These are phyloP conservation scores for Colletotrichum nymphaeae DNA, from an alignment of 2,329 filamentous ascomycete species.

Conservation along the genomic window DNA sequence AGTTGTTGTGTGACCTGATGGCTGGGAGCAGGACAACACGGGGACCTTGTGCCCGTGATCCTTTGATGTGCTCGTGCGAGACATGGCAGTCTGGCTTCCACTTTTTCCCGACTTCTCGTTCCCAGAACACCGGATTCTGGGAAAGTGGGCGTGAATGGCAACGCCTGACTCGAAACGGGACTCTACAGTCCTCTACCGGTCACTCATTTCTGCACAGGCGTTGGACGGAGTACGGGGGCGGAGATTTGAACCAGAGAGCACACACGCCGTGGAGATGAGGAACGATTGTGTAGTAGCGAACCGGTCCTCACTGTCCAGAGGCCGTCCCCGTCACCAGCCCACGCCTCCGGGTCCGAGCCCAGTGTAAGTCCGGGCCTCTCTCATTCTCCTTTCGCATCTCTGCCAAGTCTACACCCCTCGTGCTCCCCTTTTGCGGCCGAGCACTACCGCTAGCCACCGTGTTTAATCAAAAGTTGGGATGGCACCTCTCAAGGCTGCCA, in stretches of 20 bases:
- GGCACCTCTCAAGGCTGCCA: slow-evolving; percentile 32
- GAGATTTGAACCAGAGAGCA: neutral
- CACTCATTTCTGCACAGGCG: neutral
- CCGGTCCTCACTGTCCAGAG: neutral
- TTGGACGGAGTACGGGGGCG: slow-evolving; percentile 4
- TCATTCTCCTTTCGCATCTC: neutral
- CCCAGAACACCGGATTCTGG: slow-evolving; percentile 13
- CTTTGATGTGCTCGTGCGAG: slow-evolving; percentile 6
- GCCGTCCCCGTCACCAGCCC: slow-evolving; percentile 24
- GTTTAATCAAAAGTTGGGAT: slow-evolving; percentile 24
- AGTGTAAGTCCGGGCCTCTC: neutral
- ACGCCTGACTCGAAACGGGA: slow-evolving; percentile 7
- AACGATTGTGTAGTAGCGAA: neutral
- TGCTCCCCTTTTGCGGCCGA: neutral
- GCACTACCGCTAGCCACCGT: neutral
- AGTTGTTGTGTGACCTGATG: neutral
- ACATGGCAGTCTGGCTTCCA: neutral
- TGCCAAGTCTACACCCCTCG: neutral
- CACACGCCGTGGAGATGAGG: slow-evolving; percentile 11
- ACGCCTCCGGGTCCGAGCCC: slow-evolving; percentile 14
- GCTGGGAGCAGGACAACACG: slow-evolving; percentile 12
- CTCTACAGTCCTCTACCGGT: neutral
- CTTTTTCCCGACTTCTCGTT: neutral
- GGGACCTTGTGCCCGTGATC: neutral
- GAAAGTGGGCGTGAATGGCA: neutral